A percentile compares a stretch with the other conserved stretches of the same genome.
Conservation (phyloP, 805 yeast species). For the Candida ponderosae region DNA sequence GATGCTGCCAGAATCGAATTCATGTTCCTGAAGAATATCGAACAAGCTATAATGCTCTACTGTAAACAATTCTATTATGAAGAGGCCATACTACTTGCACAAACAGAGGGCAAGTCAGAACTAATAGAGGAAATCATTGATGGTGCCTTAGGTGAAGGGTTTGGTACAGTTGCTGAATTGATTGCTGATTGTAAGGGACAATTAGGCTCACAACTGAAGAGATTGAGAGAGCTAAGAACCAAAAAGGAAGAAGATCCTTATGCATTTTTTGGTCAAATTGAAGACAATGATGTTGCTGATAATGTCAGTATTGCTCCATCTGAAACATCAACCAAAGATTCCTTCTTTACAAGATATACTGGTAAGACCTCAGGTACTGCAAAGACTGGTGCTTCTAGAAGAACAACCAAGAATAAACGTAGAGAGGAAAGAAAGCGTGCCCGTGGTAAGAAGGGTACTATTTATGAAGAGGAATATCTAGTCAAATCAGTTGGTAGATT, state of each 20-base stretch:
- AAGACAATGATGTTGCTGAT: constrained; percentile 70
- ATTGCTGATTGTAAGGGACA: constrained; percentile 92
- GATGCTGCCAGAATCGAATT: constrained; percentile 77
- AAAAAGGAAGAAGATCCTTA: constrained; percentile 83
- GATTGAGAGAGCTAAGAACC: constrained; percentile 77
- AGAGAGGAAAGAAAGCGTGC: constrained; percentile 95
- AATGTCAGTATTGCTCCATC: constrained; percentile 93
- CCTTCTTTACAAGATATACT: constrained; percentile 91
- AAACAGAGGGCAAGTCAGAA: constrained; percentile 31
- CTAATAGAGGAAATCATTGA: constrained; percentile 57
- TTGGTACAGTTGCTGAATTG: constrained; percentile 79
- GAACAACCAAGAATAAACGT: constrained; percentile 85
- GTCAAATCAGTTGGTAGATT: constrained; percentile 83
- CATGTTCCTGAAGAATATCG: constrained; percentile 51
- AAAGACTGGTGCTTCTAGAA: constrained; percentile 89
- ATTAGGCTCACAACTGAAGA: constrained; percentile 68
- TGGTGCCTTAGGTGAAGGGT: constrained; percentile 76
- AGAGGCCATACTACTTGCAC: constrained; percentile 64
- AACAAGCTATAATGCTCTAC: constrained; percentile 55
- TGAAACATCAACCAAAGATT: constrained; percentile 86
- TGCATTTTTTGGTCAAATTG: constrained; percentile 67
- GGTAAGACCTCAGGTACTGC: constrained; percentile 97
- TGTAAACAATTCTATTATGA: constrained; percentile 73
- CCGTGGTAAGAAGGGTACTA: constrained; percentile 95
- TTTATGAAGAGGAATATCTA: constrained; percentile 93